These are phyloP conservation scores for Sugiyamaella boreocaroliniensis DNA, from an alignment of 805 yeast genomes.

Conservation along the genomic window DNA sequence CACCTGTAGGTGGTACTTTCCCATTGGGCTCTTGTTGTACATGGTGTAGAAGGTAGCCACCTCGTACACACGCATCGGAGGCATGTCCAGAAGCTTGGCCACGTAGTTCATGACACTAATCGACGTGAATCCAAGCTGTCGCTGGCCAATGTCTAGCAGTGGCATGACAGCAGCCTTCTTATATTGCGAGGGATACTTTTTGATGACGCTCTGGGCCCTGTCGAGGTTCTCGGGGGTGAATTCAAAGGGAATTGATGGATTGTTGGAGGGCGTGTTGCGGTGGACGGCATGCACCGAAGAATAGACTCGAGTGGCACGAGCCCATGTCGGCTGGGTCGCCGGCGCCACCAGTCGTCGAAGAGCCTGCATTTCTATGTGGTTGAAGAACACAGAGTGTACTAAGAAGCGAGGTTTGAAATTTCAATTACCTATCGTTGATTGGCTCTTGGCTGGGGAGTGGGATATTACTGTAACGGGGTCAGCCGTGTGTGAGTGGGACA, in stretches of 20 bases:
- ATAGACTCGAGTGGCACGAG: not conserved
- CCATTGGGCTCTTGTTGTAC: conserved; percentile 83
- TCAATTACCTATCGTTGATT: not conserved
- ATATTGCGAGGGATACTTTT: conserved; percentile 80
- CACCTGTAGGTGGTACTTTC: conserved; percentile 74
- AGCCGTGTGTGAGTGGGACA: not conserved
- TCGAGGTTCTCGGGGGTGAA: conserved; percentile 57
- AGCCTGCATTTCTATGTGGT: not conserved
- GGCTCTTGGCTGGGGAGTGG: not conserved
- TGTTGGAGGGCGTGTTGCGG: conserved; percentile 64
- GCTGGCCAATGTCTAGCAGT: conserved; percentile 75
- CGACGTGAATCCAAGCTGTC: conserved; percentile 80
- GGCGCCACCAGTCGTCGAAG: not conserved
- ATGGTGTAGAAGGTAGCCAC: conserved; percentile 89
- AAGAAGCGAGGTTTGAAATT: not conserved
- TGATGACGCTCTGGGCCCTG: conserved; percentile 65
- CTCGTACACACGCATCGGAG: conserved; percentile 90
- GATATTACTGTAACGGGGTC: not conserved
- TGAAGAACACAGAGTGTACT: not conserved
- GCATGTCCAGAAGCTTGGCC: conserved; percentile 76
- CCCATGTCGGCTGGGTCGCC: not conserved
- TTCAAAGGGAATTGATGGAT: conserved; percentile 62
- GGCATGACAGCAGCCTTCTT: conserved; percentile 89
- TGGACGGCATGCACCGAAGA: conserved; percentile 45
- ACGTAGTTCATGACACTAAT: conserved; percentile 86